Base-by-base conservation (phyloP, 257 asterid species). In the Nicotiana obtusifolia region DNA sequence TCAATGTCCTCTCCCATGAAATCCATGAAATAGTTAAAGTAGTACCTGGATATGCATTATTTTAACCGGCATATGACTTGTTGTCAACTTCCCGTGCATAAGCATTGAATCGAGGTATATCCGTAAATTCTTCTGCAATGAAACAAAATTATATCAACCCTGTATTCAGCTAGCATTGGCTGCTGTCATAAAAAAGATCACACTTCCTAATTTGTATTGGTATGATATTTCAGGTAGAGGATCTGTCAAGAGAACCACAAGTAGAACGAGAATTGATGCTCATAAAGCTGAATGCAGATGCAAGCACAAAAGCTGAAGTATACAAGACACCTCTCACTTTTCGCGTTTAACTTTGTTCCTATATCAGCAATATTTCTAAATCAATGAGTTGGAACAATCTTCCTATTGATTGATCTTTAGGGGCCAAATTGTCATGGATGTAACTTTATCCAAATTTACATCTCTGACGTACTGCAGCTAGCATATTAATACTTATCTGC, bases 231-330 rank as follows among this genome's bases (percentile, higher is more conserved):
- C 89, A 94, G 98, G 97, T 94, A 41, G 96, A 92, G 80, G 98
- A 94, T 85, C 83, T 92, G 78, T 94, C 98, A 14, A 88, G 83
- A 86, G 95, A 91, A 84, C 88, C 96, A 44, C 97, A 87, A 87
- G 97, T 94, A 53, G 98, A 94, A 90, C 95, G 98, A 68, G 98
- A 94, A 86, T 85, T 94, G 83, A 90, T 94, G 96, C 96, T 94
- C 82, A 87, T 92, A 83, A 94, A 94, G 87, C 89, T 94, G 84
- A 87, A 89, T 71, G 91, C 95, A 75, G 93, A 94, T 83, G 85
- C 90, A 84, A 85, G 75, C 65, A 86, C 93, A 78, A 90, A 88
- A 87, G 91, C 93, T 80, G 98, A 94, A 82, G 98, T 94, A 89
- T 75, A 83, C 16, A 33, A 9, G 31, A 44, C 4, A 44, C 57